Conservation (phyloP, 2,329 filamentous ascomycete species). For the Pseudogymnoascus pannorum region DNA sequence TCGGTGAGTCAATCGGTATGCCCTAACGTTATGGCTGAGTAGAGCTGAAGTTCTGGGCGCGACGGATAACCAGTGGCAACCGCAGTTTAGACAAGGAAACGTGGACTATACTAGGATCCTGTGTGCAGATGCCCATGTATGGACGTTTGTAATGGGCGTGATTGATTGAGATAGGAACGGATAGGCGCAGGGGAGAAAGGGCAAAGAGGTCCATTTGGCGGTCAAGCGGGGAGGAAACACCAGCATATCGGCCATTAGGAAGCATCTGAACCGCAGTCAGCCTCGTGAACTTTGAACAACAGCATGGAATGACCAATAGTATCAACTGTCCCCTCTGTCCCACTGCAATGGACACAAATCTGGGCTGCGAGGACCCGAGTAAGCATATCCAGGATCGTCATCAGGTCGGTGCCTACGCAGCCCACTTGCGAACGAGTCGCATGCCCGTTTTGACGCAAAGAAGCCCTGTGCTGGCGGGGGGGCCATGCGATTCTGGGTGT, state of each 20-base stretch:
- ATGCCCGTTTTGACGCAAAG: neutral
- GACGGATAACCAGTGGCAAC: neutral
- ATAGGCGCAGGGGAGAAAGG: neutral
- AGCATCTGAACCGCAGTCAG: neutral
- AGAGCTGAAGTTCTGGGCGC: conserved; percentile 6
- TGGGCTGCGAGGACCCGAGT: neutral
- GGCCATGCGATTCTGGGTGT: conserved; percentile 4
- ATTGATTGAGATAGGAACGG: neutral
- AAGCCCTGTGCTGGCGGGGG: neutral
- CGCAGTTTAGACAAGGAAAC: conserved; percentile 7
- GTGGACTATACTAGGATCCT: neutral
- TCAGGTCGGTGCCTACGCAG: conserved; percentile 2
- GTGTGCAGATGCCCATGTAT: neutral
- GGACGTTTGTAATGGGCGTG: neutral
- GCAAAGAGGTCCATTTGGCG: neutral
- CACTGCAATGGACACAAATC: neutral
- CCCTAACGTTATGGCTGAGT: neutral
- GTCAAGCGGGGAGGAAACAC: neutral
- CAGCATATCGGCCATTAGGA: neutral
- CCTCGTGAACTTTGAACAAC: neutral
- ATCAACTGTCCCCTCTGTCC: neutral
- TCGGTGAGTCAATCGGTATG: conserved; percentile 6
- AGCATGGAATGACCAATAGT: neutral
- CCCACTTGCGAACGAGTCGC: neutral
- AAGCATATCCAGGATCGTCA: conserved; percentile 5